These are phyloP conservation scores for Malus hybrid DNA, from an alignment of 331 rosid species.

Conservation along the genomic window DNA sequence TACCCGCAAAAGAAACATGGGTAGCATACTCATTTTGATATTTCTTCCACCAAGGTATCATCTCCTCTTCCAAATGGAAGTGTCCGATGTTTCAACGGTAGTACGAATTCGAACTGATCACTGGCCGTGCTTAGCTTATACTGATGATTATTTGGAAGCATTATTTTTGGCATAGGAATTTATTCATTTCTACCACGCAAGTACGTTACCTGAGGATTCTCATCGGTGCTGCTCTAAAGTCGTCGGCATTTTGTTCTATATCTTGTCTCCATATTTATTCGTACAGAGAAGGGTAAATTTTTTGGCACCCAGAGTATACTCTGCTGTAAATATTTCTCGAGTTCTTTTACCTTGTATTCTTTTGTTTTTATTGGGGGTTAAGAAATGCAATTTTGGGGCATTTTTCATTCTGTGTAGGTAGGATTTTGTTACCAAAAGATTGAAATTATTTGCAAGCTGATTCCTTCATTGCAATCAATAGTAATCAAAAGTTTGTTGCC, in stretches of 20 bases:
- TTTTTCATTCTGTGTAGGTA: background rate
- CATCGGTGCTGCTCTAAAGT: background rate
- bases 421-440: background rate
- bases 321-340: slow-evolving; percentile 1
- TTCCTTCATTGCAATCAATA: background rate
- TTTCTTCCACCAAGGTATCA: slow-evolving; percentile 96
- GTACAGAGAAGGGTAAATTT: slow-evolving; percentile 13
- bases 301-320: slow-evolving; percentile 14
- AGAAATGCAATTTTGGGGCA: background rate
- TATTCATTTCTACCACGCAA: background rate
- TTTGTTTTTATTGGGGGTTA: background rate
- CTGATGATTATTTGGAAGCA: slow-evolving; percentile 94
- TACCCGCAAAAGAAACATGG: slow-evolving; percentile 54
- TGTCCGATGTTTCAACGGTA: slow-evolving; percentile 70
- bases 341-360: slow-evolving; percentile 7
- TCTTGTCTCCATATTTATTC: slow-evolving; percentile 1
- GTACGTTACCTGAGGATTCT: background rate
- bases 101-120: slow-evolving; percentile 92
- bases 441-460: background rate
- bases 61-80: slow-evolving; percentile 96
- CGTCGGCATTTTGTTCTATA: slow-evolving; percentile 10
- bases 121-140: slow-evolving; percentile 97
- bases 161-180: slow-evolving; percentile 48
- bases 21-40: slow-evolving; percentile 63
- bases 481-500: too few relatives aligned